Evolutionary conservation across 2,329 filamentous ascomycete genomes (phyloP).

Genomic region (Stachybotrys echinatus): DNA sequence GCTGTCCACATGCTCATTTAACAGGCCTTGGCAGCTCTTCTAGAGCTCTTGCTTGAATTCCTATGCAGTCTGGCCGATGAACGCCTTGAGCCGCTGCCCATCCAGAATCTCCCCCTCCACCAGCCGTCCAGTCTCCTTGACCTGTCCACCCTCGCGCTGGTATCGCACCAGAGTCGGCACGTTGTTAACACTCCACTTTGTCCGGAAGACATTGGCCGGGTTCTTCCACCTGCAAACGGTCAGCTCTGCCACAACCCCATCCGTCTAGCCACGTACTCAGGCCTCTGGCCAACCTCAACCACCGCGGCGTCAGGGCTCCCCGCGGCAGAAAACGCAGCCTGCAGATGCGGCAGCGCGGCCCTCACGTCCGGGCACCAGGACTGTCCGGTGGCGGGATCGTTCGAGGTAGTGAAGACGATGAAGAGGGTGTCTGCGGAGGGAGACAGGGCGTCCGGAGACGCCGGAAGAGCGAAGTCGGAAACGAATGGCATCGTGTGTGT

Average conservation of each 20-base stretch:
- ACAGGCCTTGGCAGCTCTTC: too few relatives aligned
- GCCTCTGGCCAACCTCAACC: not conserved
- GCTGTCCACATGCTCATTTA: too few relatives aligned
- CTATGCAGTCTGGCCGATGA: not conserved
- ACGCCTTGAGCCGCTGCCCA: not conserved
- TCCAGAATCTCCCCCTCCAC: not conserved
- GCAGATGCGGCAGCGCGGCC: not conserved
- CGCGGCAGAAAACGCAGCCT: not conserved
- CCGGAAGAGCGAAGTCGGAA: not conserved
- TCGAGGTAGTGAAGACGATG: not conserved
- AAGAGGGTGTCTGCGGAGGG: not conserved
- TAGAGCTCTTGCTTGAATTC: too few relatives aligned
- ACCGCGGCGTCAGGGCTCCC: not conserved
- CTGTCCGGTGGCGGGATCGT: not conserved
- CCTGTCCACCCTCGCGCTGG: not conserved
- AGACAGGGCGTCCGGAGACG: not conserved
- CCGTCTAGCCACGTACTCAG: not conserved
- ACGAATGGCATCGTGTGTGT: not conserved
- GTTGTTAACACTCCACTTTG: not conserved
- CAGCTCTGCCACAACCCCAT: not conserved
- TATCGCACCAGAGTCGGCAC: not conserved
- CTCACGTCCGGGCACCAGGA: slow-evolving; percentile 1
- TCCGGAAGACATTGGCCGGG: not conserved
- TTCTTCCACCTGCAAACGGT: not conserved
- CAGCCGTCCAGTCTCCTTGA: not conserved